phyloP scores from a whole-genome alignment of 352 stramenopile genomes.

The Achlya hypogyna region DNA sequence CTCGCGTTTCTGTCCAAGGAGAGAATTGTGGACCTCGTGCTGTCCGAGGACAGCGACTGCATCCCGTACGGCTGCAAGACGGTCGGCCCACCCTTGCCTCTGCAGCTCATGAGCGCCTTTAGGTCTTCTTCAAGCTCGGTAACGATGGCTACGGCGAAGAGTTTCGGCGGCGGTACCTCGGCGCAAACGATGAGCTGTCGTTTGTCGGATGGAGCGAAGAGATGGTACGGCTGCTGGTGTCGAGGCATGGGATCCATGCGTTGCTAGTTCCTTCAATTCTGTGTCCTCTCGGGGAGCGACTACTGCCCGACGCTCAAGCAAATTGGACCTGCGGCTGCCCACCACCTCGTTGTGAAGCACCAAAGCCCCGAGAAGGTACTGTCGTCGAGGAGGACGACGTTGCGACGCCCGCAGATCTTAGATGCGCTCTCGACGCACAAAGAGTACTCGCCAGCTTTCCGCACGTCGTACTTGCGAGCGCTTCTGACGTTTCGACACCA shows the following conservation, averaged over 20 bases:
- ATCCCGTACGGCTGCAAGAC: slow-evolving; percentile 90
- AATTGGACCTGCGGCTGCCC: slow-evolving; percentile 76
- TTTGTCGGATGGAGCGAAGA: slow-evolving; percentile 81
- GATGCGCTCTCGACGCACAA: slow-evolving; percentile 42
- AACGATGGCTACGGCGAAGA: slow-evolving; percentile 78
- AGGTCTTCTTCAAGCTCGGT: slow-evolving; percentile 93
- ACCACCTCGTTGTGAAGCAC: slow-evolving; percentile 54
- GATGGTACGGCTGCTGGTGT: slow-evolving; percentile 46
- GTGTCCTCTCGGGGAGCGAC: slow-evolving; percentile 83
- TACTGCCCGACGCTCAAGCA: slow-evolving; percentile 72
- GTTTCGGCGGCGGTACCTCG: slow-evolving; percentile 71
- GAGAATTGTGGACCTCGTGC: slow-evolving; percentile 88
- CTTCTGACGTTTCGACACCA: slow-evolving; percentile 85
- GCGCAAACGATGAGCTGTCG: slow-evolving; percentile 68
- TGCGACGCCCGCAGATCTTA: slow-evolving; percentile 34
- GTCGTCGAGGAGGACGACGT: not conserved
- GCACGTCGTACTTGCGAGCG: slow-evolving; percentile 41
- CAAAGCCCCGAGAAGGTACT: slow-evolving; percentile 41
- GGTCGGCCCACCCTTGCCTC: slow-evolving; percentile 11
- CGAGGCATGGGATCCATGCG: not conserved
- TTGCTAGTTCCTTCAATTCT: slow-evolving; percentile 75
- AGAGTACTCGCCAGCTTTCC: slow-evolving; percentile 34
- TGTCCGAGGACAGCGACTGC: slow-evolving; percentile 95
- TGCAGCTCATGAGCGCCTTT: not conserved
- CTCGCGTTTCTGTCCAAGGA: slow-evolving; percentile 87